A percentile compares a stretch with the other conserved stretches of the same genome.
Evolutionary conservation across 2,329 filamentous ascomycete species (phyloP).

Genomic region (Byssothecium circinans): DNA sequence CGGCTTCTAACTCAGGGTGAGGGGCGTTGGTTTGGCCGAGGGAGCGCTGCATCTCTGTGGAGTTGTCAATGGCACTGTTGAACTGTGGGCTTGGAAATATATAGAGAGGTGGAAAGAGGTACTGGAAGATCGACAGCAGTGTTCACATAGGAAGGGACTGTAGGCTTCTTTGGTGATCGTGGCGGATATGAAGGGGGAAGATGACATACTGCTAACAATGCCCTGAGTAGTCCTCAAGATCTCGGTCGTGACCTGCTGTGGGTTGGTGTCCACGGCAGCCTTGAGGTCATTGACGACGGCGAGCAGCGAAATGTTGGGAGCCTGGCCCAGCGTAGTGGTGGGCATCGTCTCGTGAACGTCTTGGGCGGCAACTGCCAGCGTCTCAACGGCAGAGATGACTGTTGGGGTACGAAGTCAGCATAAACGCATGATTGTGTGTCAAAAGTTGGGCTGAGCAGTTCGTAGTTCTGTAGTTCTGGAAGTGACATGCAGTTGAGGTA

Average conservation of each 20-base stretch:
- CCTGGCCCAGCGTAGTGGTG: constrained; percentile 10
- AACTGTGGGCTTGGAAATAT: not conserved
- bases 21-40: constrained; percentile 26
- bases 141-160: not conserved
- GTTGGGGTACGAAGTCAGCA: not conserved
- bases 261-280: constrained; percentile 25
- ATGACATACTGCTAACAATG: constrained; percentile 33
- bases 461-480: too few relatives aligned
- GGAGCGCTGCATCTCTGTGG: constrained; percentile 34
- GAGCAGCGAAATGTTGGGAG: constrained; percentile 21
- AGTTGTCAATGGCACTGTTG: constrained; percentile 17
- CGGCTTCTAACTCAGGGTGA: constrained; percentile 34
- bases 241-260: constrained; percentile 28
- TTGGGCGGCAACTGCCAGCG: constrained; percentile 28
- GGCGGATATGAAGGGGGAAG: not conserved
- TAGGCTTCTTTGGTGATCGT: not conserved
- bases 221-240: constrained; percentile 28
- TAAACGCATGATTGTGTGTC: not conserved
- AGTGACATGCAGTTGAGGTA: too few relatives aligned
- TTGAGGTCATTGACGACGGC: constrained; percentile 32
- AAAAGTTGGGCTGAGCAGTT: not conserved
- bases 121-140: not conserved
- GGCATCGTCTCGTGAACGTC: constrained; percentile 17
- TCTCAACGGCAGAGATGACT: constrained; percentile 35
- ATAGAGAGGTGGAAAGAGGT: too few relatives aligned